Base-by-base conservation (phyloP, 768 basidiomycete genomes). In the Lactarius hengduanensis region DNA sequence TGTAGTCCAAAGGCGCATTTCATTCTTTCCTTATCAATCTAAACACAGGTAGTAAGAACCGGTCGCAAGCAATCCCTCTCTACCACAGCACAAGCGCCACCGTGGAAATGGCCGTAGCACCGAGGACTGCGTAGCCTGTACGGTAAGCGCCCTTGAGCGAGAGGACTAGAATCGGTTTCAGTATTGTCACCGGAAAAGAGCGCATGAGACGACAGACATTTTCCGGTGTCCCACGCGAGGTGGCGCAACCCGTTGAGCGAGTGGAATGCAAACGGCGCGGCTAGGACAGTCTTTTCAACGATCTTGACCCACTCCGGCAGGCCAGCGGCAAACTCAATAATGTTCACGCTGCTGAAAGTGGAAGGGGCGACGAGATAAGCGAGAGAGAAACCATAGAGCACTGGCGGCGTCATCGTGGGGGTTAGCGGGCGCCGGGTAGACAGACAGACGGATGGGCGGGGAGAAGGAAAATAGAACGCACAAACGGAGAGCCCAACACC, bases 181-280 rank as follows among this genome's bases (percentile, higher is more conserved):
- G 41, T 15, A 41, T 38, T 40, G 59, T 61, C 22, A 15, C 20
- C 30, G 20, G 5, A 60, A 38, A 20, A 57, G 18, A 57, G 26
- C 15, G 7, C 62, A 57, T 30, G 61, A 67, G 32, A 65, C 10
- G 34, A 86, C 95, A 71, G 72, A 98, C 96, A 89, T 81, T 89
- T 90, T 65, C 88, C 87, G 74, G 84, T 77, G 78, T 98, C 96
- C 96, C 96, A 98, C 40, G 78, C 76, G 72, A 98, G 79, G 81
- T 98, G 96, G 50, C 96, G 85, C 67, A 98, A 68, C 4, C 96
- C 96, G 77, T 98, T 98, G 77, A 87, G 82, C 9, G 86, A 84
- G 79, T 98, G 96, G 85, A 89, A 98, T 18, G 92, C 85, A 76
- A 97, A 96, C 1, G 96, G 93, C 4, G 85, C 82, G 15, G 94